Evolutionary conservation across 805 yeast genomes (phyloP), one percentile per base, ranked within the genome.

Genomic region (Yamadazyma nakazawae): DNA sequence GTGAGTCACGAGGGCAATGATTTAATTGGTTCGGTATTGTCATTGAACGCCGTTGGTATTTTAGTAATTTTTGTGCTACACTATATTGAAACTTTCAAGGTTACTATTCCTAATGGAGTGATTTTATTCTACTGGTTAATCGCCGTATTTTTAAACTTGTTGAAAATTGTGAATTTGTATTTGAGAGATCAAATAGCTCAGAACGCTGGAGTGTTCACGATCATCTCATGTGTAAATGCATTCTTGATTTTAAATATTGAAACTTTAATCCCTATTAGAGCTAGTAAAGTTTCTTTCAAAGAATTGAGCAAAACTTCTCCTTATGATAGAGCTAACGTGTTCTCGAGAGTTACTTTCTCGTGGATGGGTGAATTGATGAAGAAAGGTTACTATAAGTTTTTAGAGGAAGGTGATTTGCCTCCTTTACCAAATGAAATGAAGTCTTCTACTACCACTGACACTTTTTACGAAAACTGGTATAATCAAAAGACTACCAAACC

Each of bases 281-380:
- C 32, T 12, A 53, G 67, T 40, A 47, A 67, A 45, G 17, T 50
- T 51, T 54, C 73, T 52, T 40, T 54, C 48, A 45, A 50, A 49
- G 42, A 43, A 6, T 28, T 28, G 19, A 32, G 48, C 57, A 49
- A 49, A 49, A 13, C 42, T 14, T 54, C 72, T 37, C 85, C 84
- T 1, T 66, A 70, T 36, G 84, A 80, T 34, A 63, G 62, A 45
- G 87, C 89, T 11, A 83, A 91, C 60, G 68, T 90, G 13, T 80
- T 92, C 52, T 84, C 96, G 2, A 72, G 79, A 43, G 70, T 92
- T 43, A 84, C 96, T 0, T 92, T 94, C 63, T 69, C 82, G 24
- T 94, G 99, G 98, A 88, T 94, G 96, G 82, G 89, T 17, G 81
- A 78, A 1, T 69, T 94, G 57, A 88, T 94, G 84, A 78, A 70